Base-by-base conservation (phyloP, 2,329 filamentous ascomycete genomes). In the Sporothrix globosa region DNA sequence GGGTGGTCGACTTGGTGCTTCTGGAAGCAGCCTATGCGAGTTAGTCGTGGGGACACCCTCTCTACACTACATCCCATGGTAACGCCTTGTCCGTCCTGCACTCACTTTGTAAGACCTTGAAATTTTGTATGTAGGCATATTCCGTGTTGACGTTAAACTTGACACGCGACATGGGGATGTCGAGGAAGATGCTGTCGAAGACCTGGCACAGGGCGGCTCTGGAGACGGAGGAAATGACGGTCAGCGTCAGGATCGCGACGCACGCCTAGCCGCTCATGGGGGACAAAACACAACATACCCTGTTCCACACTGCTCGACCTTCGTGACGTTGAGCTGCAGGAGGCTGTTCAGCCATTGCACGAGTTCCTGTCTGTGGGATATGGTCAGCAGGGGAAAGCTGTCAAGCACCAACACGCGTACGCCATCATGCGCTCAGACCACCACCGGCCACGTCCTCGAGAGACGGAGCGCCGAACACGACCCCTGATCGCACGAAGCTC, bases 121-220 rank as follows among this genome's bases (percentile, higher is more conserved):
- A 99, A 81, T 99, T 99, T 83, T 97, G 92, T 73, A 98, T 89
- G 81, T 99, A 99, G 75, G 93, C 92, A 82, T 97, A 98, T 85
- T 99, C 96, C 75, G 90, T 91, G 82, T 94, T 97, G 78, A 95
- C 95, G 80, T 97, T 97, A 87, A 99, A 99, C 84, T 97, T 97
- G 83, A 99, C 95, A 76, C 92, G 90, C 74, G 89, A 86, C 96
- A 99, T 98, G 75, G 95, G 93, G 46, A 98, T 86, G 81, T 99
- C 96, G 83, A 88, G 89, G 85, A 93, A 98, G 84, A 99, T 97
- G 81, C 93, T 97, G 85, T 99, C 96, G 81, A 97, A 97, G 77
- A 99, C 89, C 83, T 99, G 96, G 84, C 96, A 99, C 73, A 97
- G 87, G 63, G 95, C 95, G 76, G 96, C 95, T 80, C 95, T 98